phyloP scores from a whole-genome alignment of 805 yeast species.

The Zygotorulaspora sp. region DNA sequence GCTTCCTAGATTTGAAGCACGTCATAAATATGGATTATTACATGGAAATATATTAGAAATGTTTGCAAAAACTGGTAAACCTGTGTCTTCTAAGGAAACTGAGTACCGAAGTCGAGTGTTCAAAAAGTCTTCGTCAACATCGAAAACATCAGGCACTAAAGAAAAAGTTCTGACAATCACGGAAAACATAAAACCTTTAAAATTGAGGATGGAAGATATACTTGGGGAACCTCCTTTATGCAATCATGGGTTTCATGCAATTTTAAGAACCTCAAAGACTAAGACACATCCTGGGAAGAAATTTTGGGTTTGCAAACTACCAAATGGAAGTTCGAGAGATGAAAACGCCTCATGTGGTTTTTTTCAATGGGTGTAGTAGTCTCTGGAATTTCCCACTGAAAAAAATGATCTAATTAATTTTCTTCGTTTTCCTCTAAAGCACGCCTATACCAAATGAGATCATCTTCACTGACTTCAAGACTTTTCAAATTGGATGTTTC shows the following conservation, averaged over 20 bases:
- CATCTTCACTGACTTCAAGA: conserved; percentile 28
- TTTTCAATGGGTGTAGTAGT: conserved; percentile 48
- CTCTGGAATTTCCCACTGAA: no score
- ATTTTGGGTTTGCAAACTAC: conserved; percentile 51
- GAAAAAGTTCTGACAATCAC: not conserved
- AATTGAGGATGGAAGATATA: conserved; percentile 16
- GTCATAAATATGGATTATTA: conserved; percentile 41
- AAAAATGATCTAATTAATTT: no score
- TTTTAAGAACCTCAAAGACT: conserved; percentile 44
- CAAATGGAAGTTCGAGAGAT: conserved; percentile 31
- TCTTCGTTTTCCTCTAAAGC: conserved; percentile 21
- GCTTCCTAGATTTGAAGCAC: conserved; percentile 51
- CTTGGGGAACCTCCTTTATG: conserved; percentile 42
- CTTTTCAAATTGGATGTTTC: conserved; percentile 20
- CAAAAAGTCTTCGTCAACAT: conserved; percentile 2
- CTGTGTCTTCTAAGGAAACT: conserved; percentile 7
- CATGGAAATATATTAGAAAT: conserved; percentile 35
- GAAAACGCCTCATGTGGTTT: conserved; percentile 44
- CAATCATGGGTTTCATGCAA: conserved; percentile 45
- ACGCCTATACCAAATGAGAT: conserved; percentile 26
- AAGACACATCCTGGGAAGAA: conserved; percentile 43
- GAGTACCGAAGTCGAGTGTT: conserved; percentile 2
- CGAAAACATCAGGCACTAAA: not conserved
- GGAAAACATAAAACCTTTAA: not conserved
- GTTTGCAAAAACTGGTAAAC: conserved; percentile 28